Base-by-base conservation (phyloP, 108 stramenopile genomes). In the Nitzschia sp. region DNA sequence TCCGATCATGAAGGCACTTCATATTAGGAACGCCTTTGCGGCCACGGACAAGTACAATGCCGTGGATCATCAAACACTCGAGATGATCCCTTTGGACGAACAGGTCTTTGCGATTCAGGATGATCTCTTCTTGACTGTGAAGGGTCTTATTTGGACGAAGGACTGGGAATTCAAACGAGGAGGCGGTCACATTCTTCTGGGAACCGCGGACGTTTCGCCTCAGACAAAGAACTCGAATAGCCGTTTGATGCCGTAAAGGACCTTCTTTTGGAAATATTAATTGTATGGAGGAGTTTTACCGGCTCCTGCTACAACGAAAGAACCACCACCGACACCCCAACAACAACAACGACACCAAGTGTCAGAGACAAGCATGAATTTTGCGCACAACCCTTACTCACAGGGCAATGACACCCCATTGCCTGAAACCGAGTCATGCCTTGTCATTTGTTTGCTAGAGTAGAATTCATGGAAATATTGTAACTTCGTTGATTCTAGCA, bases 1-100 rank as follows among this genome's bases (percentile, higher is more conserved):
- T 64, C 72, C 75, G 2, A 48, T 90, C 36, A 66, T 73, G 61
- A 90, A 90, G 71, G 84, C 86, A 9, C 33, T 85, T 70, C 82
- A 86, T 59, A 85, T 78, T 48, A 76, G 81, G 31, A 81, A 87
- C 64, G 80, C 81, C 18, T 47, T 57, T 23, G 58, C 62, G 11
- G 81, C 81, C 18, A 48, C 49, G 8, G 81, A 82, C 36, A 45
- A 75, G 29, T 71, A 71, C 47, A 57, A 25, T 21, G 32, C 28
- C 21, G 8, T 31, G 2, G 70, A 64, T 26, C 28, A 42, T 32
- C 35, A 48, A 48, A 38, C 15, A 46, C 21, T 79, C 32, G 35
- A 35, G 24, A 54, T 51, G 9, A 55, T 78, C 26, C 77, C 77
- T 15, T 28, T 21, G 23, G 58, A 66, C 11, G 60, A 69, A 6